These are phyloP conservation scores for Colletotrichum neosansevieriae DNA, from an alignment of 2,329 filamentous ascomycete genomes.

Conservation along the genomic window DNA sequence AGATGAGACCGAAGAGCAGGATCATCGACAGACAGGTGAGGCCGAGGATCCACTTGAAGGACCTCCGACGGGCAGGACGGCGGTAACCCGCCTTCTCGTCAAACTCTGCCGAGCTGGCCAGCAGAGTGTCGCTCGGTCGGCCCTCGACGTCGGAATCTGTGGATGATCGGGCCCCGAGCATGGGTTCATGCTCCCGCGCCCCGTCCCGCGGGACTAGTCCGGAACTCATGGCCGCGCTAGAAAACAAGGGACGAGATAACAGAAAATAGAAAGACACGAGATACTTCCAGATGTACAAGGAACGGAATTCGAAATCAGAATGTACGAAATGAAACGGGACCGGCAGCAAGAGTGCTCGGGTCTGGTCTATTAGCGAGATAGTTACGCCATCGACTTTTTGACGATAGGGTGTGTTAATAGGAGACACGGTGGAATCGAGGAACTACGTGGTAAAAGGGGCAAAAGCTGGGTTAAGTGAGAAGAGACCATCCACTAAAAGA, in stretches of 20 bases:
- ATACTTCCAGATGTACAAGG: slow-evolving; percentile 10
- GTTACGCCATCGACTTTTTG: slow-evolving; percentile 24
- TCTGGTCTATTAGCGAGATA: slow-evolving; percentile 12
- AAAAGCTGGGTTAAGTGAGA: background rate
- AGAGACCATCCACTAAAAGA: slow-evolving; percentile 18
- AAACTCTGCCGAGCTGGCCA: slow-evolving; percentile 16
- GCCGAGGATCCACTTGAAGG: slow-evolving; percentile 33
- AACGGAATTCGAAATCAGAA: background rate
- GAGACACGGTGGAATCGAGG: slow-evolving; percentile 12
- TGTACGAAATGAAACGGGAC: slow-evolving; percentile 10
- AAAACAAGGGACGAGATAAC: background rate
- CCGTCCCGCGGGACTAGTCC: slow-evolving; percentile 38
- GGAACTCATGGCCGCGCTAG: slow-evolving; percentile 21
- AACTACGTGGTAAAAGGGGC: slow-evolving; percentile 37
- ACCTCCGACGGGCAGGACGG: slow-evolving; percentile 25
- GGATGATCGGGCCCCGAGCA: slow-evolving; percentile 32
- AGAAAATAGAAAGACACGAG: background rate
- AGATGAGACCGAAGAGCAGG: slow-evolving; percentile 34
- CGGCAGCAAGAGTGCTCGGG: slow-evolving; percentile 12
- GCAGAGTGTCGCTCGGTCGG: slow-evolving; percentile 25
- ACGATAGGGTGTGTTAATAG: slow-evolving; percentile 4
- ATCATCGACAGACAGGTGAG: slow-evolving; percentile 36
- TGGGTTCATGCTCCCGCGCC: slow-evolving; percentile 33
- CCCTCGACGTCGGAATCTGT: slow-evolving; percentile 33
- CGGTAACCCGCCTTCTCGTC: slow-evolving; percentile 24